phyloP scores from a whole-genome alignment of 2,329 filamentous ascomycete genomes.

The Aspergillus sojae region DNA sequence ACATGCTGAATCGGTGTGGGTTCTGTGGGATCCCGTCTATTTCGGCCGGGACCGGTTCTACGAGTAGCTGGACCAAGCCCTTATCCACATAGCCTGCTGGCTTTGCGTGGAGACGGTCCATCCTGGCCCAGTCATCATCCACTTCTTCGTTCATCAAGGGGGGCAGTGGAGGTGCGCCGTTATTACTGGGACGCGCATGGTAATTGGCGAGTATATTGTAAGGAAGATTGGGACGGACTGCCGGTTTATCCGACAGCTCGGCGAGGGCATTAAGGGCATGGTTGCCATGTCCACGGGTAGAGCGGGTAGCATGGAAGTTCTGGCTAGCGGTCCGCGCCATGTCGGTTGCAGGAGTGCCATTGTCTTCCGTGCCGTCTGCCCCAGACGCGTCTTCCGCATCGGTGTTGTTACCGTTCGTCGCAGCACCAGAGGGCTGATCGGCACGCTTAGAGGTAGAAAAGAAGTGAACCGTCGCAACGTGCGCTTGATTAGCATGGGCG shows the following conservation, averaged over 20 bases:
- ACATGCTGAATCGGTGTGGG: conserved; percentile 39
- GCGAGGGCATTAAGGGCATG: conserved; percentile 58
- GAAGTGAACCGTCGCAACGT: conserved; percentile 59
- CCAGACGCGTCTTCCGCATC: conserved; percentile 42
- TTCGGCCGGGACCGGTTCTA: conserved; percentile 35
- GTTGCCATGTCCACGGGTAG: conserved; percentile 54
- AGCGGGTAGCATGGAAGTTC: conserved; percentile 59
- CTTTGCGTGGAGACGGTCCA: conserved; percentile 43
- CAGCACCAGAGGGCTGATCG: conserved; percentile 43
- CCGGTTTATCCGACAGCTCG: conserved; percentile 56
- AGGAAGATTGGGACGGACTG: conserved; percentile 48
- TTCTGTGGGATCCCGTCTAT: conserved; percentile 35
- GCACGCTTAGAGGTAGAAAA: conserved; percentile 59
- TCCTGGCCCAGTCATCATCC: conserved; percentile 48
- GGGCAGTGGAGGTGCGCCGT: conserved; percentile 44
- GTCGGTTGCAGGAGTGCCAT: conserved; percentile 50
- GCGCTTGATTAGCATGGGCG: conserved; percentile 63
- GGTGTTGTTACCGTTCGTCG: conserved; percentile 44
- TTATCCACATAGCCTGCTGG: conserved; percentile 46
- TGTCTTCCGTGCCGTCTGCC: conserved; percentile 43
- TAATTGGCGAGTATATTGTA: conserved; percentile 52
- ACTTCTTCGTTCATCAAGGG: conserved; percentile 51
- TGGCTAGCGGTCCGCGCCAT: conserved; percentile 65
- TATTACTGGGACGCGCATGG: conserved; percentile 46
- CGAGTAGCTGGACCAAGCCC: conserved; percentile 42